Evolutionary conservation across 1,284 basidiomycete genomes (phyloP).

Genomic region (Filobasidium uniguttulatum): DNA sequence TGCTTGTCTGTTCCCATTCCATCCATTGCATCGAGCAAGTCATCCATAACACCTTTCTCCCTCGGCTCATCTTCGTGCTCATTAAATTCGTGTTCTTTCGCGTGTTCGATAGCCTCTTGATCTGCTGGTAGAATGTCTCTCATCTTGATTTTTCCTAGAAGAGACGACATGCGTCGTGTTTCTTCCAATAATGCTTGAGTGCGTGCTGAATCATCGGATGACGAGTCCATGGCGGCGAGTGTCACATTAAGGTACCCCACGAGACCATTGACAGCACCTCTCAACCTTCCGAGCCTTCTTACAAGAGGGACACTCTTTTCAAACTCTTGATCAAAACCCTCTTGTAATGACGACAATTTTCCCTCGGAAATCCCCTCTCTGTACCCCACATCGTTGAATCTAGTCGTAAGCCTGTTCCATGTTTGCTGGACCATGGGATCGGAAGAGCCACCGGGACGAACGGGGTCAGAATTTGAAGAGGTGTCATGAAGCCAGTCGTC

Average conservation of each 20-base stretch:
- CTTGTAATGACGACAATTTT: constrained; percentile 41
- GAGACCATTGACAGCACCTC: constrained; percentile 38
- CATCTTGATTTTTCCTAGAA: constrained; percentile 21
- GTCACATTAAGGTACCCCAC: too few relatives aligned
- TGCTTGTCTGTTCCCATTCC: constrained; percentile 34
- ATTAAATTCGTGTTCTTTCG: constrained; percentile 19
- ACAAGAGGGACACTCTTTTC: constrained; percentile 36
- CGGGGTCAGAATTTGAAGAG: background rate
- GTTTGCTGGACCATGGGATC: constrained; percentile 32
- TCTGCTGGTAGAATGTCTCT: constrained; percentile 29
- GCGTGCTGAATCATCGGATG: constrained; percentile 34
- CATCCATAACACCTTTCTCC: constrained; percentile 40
- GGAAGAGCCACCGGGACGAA: constrained; percentile 17
- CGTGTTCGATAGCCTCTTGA: constrained; percentile 29
- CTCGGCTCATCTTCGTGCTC: constrained; percentile 48
- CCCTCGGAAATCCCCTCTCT: constrained; percentile 45
- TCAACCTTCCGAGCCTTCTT: constrained; percentile 36
- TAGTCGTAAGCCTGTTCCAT: constrained; percentile 27
- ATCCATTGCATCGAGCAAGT: constrained; percentile 34
- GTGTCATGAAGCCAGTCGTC: constrained; percentile 31
- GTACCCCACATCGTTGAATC: constrained; percentile 40
- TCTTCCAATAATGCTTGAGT: constrained; percentile 54
- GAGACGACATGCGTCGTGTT: constrained; percentile 44
- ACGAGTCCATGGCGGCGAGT: constrained; percentile 23
- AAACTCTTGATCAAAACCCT: constrained; percentile 43